phyloP scores from a whole-genome alignment of 2,329 filamentous ascomycete genomes.

The Fusarium sp. region DNA sequence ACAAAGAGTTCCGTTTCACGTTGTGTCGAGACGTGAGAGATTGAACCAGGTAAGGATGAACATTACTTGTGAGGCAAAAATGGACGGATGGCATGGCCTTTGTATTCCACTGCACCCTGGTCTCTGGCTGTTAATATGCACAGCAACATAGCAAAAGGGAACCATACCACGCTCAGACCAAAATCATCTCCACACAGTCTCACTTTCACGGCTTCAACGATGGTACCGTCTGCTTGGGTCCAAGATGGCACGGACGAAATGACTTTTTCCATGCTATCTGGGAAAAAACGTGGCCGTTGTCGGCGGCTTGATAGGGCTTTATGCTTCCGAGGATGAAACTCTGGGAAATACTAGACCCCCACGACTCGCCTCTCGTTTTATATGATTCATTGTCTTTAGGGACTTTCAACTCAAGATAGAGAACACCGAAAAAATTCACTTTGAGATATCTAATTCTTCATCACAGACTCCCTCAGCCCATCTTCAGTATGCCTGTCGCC shows the following conservation, averaged over 20 bases:
- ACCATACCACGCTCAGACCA: constrained; percentile 18
- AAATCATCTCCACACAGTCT: constrained; percentile 27
- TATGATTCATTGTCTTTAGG: constrained; percentile 14
- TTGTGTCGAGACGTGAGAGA: constrained; percentile 24
- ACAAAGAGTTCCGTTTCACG: constrained; percentile 23
- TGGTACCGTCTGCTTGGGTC: constrained; percentile 27
- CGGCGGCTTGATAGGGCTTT: constrained; percentile 31
- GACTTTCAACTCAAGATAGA: constrained; percentile 9
- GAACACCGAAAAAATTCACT: background rate
- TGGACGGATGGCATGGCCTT: constrained; percentile 33
- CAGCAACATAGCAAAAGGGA: constrained; percentile 22
- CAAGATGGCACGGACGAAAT: constrained; percentile 25
- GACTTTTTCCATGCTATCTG: constrained; percentile 17
- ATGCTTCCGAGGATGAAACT: background rate
- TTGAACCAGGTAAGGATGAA: constrained; percentile 33
- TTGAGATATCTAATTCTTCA: constrained; percentile 16
- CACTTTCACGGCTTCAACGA: constrained; percentile 15
- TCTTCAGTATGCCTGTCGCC: constrained; percentile 57
- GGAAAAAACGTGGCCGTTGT: constrained; percentile 32
- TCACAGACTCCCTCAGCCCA: background rate
- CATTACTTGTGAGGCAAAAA: constrained; percentile 16
- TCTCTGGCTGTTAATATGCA: constrained; percentile 23
- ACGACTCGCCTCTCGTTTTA: constrained; percentile 5
- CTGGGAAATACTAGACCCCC: constrained; percentile 32
- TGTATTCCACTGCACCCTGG: constrained; percentile 27